Evolutionary conservation across 257 asterid species (phyloP), one percentile per base, ranked within the genome.

Genomic region (Primulina huaijiensis): DNA sequence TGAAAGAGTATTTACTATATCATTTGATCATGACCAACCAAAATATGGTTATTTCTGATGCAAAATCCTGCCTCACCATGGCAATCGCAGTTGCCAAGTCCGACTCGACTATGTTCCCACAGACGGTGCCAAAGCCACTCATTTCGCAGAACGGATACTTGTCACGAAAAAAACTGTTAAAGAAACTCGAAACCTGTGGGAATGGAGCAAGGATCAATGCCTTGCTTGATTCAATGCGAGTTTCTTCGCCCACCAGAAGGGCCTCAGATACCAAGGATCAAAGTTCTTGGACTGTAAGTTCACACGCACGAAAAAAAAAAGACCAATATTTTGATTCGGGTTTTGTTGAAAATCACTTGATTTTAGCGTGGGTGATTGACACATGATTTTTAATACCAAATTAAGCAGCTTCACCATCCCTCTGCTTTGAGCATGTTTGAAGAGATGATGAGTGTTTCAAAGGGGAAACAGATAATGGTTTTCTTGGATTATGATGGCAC

Each of bases 401-500:
- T 50, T 2, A 50, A 16, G 21, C 86, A 90, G 96, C 63, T 77
- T 52, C 83, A 56, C 16, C 88, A 82, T 56, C 96, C 96, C 0
- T 88, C 96, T 10, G 96, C 96, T 20, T 29, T 90, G 65, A 71
- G 31, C 75, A 80, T 75, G 90, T 86, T 90, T 46, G 89, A 84
- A 34, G 84, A 83, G 46, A 84, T 88, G 19, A 73, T 74, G 77
- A 37, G 56, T 12, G 78, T 83, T 25, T 82, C 88, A 0, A 82
- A 77, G 23, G 95, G 95, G 70, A 90, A 90, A 73, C 86, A 90
- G 62, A 78, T 90, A 0, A 89, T 88, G 12, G 87, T 90, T 63
- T 90, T 90, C 69, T 62, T 90, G 31, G 96, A 90, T 69, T 90
- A 90, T 29, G 96, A 90, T 64, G 96, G 96, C 21, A 89, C 96